Conservation (phyloP, 140 eudicot genomes). For the Ambrosia hybrid region DNA sequence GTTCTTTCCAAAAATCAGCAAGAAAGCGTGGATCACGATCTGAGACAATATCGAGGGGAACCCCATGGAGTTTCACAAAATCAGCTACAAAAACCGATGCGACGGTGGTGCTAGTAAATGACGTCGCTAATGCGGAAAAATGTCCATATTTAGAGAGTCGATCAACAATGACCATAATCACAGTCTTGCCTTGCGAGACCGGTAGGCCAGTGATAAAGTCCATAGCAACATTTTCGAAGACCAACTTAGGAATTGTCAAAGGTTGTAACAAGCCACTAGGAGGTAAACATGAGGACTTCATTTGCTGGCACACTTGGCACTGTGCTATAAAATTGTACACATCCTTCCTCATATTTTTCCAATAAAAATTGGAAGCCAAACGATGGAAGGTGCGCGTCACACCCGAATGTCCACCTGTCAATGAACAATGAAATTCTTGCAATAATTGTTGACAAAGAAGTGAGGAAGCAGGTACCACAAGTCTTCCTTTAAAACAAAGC, state of each 20-base stretch:
- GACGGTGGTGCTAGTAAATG: not conserved
- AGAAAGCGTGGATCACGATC: too few species aligned
- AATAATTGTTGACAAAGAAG: not conserved
- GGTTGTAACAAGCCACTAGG: not conserved
- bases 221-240: not conserved
- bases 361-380: not conserved
- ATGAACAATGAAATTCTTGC: not conserved
- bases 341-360: not conserved
- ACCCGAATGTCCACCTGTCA: not conserved
- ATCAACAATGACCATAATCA: not conserved
- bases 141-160: not conserved
- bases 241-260: not conserved
- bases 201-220: not conserved
- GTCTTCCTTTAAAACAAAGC: not conserved
- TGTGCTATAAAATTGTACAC: not conserved
- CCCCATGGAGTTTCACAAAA: not conserved
- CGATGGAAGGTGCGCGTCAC: not conserved
- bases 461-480: not conserved
- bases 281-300: conserved; percentile 1
- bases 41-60: too few species aligned
- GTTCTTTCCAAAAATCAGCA: too few species aligned
- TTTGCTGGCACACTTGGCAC: not conserved
- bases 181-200: not conserved
- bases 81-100: not conserved
- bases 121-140: not conserved